Conservation (phyloP, 2,329 filamentous ascomycete species). For the Chaetomiaceae sp. region DNA sequence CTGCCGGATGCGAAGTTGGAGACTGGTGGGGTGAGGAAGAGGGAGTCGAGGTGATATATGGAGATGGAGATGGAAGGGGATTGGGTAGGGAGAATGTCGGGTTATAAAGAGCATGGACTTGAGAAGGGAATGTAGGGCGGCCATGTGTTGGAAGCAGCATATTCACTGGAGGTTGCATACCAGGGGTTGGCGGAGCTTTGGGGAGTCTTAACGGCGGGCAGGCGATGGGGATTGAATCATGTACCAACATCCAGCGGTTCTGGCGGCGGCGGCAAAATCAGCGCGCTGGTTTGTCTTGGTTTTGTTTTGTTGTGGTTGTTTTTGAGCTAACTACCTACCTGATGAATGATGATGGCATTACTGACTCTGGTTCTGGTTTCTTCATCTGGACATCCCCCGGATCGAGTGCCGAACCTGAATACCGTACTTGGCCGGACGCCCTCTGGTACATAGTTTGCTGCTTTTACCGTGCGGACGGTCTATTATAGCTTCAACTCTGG, state of each 20-base stretch:
- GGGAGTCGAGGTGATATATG: slow-evolving; percentile 22
- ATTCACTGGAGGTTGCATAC: slow-evolving; percentile 5
- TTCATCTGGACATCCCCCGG: too few relatives aligned
- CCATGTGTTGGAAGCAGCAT: background rate
- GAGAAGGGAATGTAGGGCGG: background rate
- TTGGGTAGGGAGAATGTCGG: background rate
- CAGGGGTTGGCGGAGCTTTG: background rate
- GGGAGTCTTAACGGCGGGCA: background rate
- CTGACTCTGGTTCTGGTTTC: slow-evolving; percentile 4
- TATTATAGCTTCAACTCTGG: too few relatives aligned
- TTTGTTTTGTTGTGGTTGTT: slow-evolving; percentile 4
- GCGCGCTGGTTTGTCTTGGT: background rate
- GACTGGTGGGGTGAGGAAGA: slow-evolving; percentile 25
- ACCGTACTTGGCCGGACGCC: too few relatives aligned
- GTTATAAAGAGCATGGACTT: background rate
- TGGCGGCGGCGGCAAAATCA: slow-evolving; percentile 11
- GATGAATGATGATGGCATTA: slow-evolving; percentile 13
- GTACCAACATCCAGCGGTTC: slow-evolving; percentile 19
- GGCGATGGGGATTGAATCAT: background rate
- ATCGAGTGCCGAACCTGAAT: too few relatives aligned
- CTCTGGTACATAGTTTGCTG: too few relatives aligned
- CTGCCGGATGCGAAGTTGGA: slow-evolving; percentile 37
- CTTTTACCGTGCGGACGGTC: too few relatives aligned
- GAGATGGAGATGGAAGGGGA: background rate
- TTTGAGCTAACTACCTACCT: slow-evolving; percentile 7